Base-by-base conservation (phyloP, 108 stramenopile species). In the Skeletonema grethae region DNA sequence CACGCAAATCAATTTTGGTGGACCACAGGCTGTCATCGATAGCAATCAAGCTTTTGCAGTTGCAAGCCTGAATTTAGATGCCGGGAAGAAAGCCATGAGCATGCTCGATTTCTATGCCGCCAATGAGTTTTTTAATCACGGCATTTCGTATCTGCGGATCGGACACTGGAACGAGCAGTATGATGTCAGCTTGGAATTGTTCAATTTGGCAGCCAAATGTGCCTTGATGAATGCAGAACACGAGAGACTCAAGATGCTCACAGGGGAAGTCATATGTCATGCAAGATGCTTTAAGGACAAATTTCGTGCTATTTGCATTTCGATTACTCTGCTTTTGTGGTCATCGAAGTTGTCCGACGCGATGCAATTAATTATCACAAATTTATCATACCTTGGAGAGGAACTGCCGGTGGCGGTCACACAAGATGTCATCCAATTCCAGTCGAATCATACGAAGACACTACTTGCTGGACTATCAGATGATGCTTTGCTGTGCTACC, bases 121-220 rank as follows among this genome's bases (percentile, higher is more conserved):
- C 13, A 36, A 45, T 50, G 41, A 11, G 5, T 61, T 63, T 18
- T 69, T 75, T 13, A 35, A 60, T 58, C 20, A 68, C 22, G 74
- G 67, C 5, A 68, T 68, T 2, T 12, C 12, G 5, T 69, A 60
- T 20, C 43, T 75, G 5, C 20, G 13, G 7, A 28, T 18, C 3
- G 55, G 63, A 39, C 74, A 75, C 61, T 75, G 74, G 74, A 0
- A 61, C 7, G 35, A 75, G 25, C 59, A 75, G 20, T 75, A 75
- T 55, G 39, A 43, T 3, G 18, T 75, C 7, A 75, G 74, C 45
- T 59, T 75, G 22, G 58, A 68, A 28, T 3, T 75, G 25, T 75
- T 63, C 30, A 59, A 75, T 12, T 15, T 38, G 6, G 59, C 68
- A 16, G 57, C 74, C 0, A 50, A 68, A 38, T 62, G 67, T 58